Evolutionary conservation across 371 early-diverging fungal genomes (phyloP), one percentile per base, ranked within the genome.

Genomic region (Mucor indicus): DNA sequence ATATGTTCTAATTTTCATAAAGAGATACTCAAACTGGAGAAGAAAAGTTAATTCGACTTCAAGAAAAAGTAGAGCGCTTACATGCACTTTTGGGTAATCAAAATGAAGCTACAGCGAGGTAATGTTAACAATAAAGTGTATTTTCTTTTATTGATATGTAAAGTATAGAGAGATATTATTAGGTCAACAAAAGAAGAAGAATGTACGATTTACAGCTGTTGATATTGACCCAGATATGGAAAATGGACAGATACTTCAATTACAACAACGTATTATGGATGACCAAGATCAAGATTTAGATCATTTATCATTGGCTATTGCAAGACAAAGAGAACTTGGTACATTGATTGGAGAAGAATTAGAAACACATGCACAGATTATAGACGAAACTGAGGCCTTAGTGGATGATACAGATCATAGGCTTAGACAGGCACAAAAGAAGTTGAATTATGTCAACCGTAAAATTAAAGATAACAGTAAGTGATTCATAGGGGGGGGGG

Each of bases 271-370:
- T n/a, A 79, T 89, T 23, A 83, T 90, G 50, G 81, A 85, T 30
- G 87, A 88, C 30, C 92, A 92, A 62, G 92, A 91, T 62, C 55
- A 71, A 16, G 85, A 88, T 46, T 59, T 92, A 41, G 92, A 92
- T 64, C 69, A 71, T 24, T 62, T 92, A 17, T 72, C 77, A 19
- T 71, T 67, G 8, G 72, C 84, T 15, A 72, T 92, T 24, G 69
- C 73, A n/a, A 82, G 90, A 40, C 90, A 92, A 51, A 75, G 81
- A 57, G 83, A 86, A 38, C 57, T 92, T 5, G 92, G 92, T 0
- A 22, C 87, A 22, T 50, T 81, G 61, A 92, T 92, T 50, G 80
- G 79, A 16, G 87, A 89, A 30, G 92, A 92, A 53, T 60, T 92
- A 47, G 85, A 89, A 25, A 57, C 73, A 11, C 92, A 92, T 56